Conservation (phyloP, 2,329 filamentous ascomycete genomes). For the Exserohilum turcica region DNA sequence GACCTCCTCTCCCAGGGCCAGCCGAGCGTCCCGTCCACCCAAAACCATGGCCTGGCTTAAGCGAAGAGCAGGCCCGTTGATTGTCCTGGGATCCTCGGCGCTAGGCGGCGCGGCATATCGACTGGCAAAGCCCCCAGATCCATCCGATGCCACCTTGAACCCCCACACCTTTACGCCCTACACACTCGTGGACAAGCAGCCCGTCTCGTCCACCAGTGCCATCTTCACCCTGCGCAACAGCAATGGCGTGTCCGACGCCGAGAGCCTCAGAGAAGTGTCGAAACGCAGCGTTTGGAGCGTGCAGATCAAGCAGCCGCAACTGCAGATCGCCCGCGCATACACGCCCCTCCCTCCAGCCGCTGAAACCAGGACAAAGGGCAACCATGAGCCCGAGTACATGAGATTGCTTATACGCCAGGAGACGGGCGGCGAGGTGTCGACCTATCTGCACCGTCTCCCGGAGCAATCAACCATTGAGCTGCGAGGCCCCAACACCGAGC, state of each 20-base stretch:
- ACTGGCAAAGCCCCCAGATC: constrained; percentile 27
- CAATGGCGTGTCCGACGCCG: constrained; percentile 32
- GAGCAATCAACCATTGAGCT: constrained; percentile 71
- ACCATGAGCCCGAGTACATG: constrained; percentile 52
- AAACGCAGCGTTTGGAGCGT: constrained; percentile 79
- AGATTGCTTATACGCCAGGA: constrained; percentile 81
- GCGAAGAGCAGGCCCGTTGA: constrained; percentile 35
- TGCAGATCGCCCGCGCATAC: constrained; percentile 91
- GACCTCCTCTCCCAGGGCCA: neutral
- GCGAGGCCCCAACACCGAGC: constrained; percentile 78
- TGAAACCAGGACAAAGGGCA: constrained; percentile 36
- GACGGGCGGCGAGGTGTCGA: constrained; percentile 81
- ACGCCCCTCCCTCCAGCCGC: constrained; percentile 74
- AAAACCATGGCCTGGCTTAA: constrained; percentile 38
- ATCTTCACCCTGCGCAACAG: constrained; percentile 67
- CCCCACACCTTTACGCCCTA: constrained; percentile 67
- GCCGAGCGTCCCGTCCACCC: neutral
- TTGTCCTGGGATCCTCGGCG: constrained; percentile 42
- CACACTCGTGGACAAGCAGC: constrained; percentile 64
- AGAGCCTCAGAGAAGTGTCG: constrained; percentile 53
- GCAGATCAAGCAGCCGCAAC: constrained; percentile 89
- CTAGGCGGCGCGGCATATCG: constrained; percentile 45
- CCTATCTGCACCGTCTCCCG: constrained; percentile 71
- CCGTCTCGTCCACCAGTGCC: constrained; percentile 69
- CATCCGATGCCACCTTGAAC: constrained; percentile 56